These are phyloP conservation scores for Globisporangium middletonii DNA, from an alignment of 352 stramenopile genomes.

Conservation along the genomic window DNA sequence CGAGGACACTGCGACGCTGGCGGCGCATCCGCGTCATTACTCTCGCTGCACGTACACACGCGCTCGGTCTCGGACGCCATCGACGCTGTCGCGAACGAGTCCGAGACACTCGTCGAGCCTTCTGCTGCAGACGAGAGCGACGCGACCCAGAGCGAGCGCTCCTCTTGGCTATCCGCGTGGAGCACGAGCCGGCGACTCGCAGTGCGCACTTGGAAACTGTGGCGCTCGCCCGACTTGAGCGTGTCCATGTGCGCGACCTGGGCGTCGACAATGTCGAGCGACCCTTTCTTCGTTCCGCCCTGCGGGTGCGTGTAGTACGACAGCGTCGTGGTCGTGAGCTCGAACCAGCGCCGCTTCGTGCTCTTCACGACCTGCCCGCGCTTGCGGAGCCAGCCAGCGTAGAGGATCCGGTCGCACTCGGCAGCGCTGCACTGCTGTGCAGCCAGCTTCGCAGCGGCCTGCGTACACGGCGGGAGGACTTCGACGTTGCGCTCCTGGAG, in stretches of 20 bases:
- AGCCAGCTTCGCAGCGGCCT: constrained; percentile 45
- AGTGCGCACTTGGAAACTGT: constrained; percentile 75
- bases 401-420: constrained; percentile 52
- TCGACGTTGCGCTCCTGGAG: constrained; percentile 68
- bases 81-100: constrained; percentile 12
- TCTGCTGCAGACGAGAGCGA: constrained; percentile 58
- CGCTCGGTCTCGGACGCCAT: constrained; percentile 28
- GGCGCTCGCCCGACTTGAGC: constrained; percentile 73
- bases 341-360: constrained; percentile 85
- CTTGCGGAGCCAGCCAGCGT: constrained; percentile 81
- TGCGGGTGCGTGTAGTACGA: constrained; percentile 78
- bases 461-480: constrained; percentile 41
- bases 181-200: constrained; percentile 53
- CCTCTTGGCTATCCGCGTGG: constrained; percentile 84
- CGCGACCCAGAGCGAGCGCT: constrained; percentile 73
- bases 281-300: constrained; percentile 65
- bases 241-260: constrained; percentile 61
- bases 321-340: constrained; percentile 60
- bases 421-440: constrained; percentile 45
- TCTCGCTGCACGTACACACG: constrained; percentile 55
- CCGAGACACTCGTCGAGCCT: constrained; percentile 15
- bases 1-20: constrained; percentile 30
- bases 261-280: constrained; percentile 52
- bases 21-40: constrained; percentile 6
- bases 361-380: constrained; percentile 80